Evolutionary conservation across 2,329 filamentous ascomycete genomes (phyloP).

Genomic region (Akanthomyces uredinophilus): DNA sequence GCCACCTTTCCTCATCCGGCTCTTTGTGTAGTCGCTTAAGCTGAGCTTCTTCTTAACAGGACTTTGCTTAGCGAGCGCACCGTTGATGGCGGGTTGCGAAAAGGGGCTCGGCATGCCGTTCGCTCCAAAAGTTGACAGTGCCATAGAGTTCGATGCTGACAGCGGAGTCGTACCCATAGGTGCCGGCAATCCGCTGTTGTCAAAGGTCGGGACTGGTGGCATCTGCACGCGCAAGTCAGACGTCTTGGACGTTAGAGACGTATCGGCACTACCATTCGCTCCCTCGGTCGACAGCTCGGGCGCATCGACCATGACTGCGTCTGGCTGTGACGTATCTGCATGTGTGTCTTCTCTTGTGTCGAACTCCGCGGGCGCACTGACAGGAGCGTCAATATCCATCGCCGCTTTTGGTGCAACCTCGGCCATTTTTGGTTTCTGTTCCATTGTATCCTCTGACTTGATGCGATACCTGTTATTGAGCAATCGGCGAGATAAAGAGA

Average conservation of each 20-base stretch:
- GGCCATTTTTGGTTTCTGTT: constrained; percentile 23
- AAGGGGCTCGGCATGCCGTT: constrained; percentile 39
- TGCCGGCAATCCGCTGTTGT: constrained; percentile 30
- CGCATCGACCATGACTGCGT: constrained; percentile 5
- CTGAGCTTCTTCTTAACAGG: constrained; percentile 64
- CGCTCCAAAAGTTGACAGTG: constrained; percentile 47
- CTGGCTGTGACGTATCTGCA: constrained; percentile 1
- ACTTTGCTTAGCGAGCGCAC: constrained; percentile 45
- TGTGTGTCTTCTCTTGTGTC: not conserved
- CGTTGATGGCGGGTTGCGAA: constrained; percentile 36
- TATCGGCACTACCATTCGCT: constrained; percentile 17
- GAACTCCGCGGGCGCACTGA: constrained; percentile 35
- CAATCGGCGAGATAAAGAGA: constrained; percentile 49
- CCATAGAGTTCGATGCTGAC: constrained; percentile 37
- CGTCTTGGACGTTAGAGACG: constrained; percentile 32
- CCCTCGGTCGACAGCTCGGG: not conserved
- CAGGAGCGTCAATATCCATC: constrained; percentile 21
- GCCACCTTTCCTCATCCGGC: constrained; percentile 50
- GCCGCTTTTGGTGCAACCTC: constrained; percentile 12
- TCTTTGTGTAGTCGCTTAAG: constrained; percentile 58
- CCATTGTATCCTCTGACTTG: constrained; percentile 36
- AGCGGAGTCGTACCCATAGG: constrained; percentile 41
- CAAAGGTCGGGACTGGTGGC: constrained; percentile 50
- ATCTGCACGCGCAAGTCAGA: constrained; percentile 50
- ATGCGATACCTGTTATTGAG: constrained; percentile 43